Evolutionary conservation across 148 eudicot species (phyloP).

Genomic region (Rhododendron griersonianum): DNA sequence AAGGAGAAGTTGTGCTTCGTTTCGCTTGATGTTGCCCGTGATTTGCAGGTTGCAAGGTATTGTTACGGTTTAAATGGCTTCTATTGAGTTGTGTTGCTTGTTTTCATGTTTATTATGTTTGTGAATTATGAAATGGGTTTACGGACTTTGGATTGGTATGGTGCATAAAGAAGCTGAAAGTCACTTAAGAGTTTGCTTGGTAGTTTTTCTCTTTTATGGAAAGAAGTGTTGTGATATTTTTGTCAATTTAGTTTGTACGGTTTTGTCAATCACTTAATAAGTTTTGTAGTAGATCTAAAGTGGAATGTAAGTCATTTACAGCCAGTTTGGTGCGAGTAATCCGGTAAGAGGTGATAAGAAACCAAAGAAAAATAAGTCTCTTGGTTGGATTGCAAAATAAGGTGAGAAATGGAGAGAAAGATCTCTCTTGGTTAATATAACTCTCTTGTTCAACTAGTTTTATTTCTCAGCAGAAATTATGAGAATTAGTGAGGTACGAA

Average conservation of each 20-base stretch:
- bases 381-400: neutral
- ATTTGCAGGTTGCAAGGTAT: conserved; percentile 78
- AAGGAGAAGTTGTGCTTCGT: conserved; percentile 91
- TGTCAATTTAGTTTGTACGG: neutral
- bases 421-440: neutral
- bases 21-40: conserved; percentile 67
- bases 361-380: neutral
- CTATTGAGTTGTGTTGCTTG: neutral
- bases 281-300: too few species aligned
- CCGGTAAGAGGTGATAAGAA: neutral
- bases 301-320: neutral
- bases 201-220: neutral
- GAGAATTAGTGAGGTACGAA: neutral
- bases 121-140: neutral
- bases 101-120: neutral
- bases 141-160: neutral
- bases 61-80: neutral
- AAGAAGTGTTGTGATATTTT: neutral
- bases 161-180: neutral
- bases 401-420: neutral
- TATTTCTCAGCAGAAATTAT: neutral
- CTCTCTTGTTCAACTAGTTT: neutral
- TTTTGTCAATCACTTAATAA: neutral
- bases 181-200: neutral
- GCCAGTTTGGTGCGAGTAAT: neutral